Conservation (phyloP, 176 grass and related monocot genomes). For the Aegilops umbellulata region DNA sequence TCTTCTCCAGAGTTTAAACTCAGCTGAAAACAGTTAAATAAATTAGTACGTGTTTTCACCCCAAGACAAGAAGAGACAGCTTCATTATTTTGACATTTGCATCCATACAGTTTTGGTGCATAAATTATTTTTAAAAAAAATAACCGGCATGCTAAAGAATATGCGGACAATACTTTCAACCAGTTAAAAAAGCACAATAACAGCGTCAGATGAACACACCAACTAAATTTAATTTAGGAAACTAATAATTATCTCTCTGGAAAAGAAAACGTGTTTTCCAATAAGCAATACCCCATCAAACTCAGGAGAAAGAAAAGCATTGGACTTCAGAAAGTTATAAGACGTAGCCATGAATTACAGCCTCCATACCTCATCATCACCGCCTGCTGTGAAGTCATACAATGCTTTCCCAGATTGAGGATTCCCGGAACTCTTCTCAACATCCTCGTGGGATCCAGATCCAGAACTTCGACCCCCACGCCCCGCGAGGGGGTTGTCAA, state of each 20-base stretch:
- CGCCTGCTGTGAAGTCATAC: conserved; percentile 97
- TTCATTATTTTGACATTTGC: background rate
- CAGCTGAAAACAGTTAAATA: conserved; percentile 59
- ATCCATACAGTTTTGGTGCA: background rate
- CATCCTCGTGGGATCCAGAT: conserved; percentile 61
- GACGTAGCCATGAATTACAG: conserved; percentile 3
- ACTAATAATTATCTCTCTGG: background rate
- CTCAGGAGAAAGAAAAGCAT: background rate
- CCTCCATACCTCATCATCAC: conserved; percentile 85
- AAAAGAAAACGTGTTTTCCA: background rate
- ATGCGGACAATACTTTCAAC: conserved; percentile 8
- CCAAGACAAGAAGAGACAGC: background rate
- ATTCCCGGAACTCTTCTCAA: conserved; percentile 64
- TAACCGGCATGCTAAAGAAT: background rate
- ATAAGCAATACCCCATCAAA: conserved; percentile 10
- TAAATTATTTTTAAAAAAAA: background rate
- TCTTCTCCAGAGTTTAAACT: conserved; percentile 91
- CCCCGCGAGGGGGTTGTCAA: conserved; percentile 77
- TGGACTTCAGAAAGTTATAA: background rate
- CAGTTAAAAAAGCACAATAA: background rate
- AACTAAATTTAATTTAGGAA: background rate
- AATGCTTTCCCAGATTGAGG: conserved; percentile 93
- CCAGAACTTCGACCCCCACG: conserved; percentile 59
- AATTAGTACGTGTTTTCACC: conserved; percentile 4
- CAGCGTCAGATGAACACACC: background rate